Evolutionary conservation across 2,329 filamentous ascomycete genomes (phyloP), one percentile per base, ranked within the genome.

Genomic region (Colletotrichum lindemuthianum): DNA sequence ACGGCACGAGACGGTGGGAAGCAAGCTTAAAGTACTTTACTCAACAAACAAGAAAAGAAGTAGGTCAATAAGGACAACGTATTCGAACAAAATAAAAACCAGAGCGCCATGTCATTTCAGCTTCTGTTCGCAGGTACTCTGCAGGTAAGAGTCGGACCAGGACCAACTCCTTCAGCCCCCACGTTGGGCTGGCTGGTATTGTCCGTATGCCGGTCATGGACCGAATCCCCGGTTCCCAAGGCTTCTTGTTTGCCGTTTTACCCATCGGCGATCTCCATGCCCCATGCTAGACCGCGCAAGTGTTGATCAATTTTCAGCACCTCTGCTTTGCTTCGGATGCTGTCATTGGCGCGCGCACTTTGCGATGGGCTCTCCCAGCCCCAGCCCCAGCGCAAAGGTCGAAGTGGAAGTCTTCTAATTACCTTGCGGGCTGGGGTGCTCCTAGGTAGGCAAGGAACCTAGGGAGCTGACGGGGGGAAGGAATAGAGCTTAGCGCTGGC

Each of bases 181-280:
- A 50, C 45, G 55, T 58, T 12, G 24, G 24, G 24, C 24, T 24
- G 24, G 24, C 24, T 24, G 24, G 24, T 24, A 4, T 3, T 24
- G 24, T 24, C 24, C 24, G 24, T 24, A 24, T 24, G 24, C 24
- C 24, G 24, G 24, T 24, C 24, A 24, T 24, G 24, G 24, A 24
- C 24, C 24, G 24, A 24, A 36, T 44, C 48, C 56, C 56, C 47
- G 32, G 47, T 59, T 41, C 47, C 55, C 44, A 57, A 59, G 44
- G 54, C 44, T 39, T 39, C 16, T 58, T 64, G 37, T 33, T 43
- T 49, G 43, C 56, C 49, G 48, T 54, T 52, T 53, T 24, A 51
- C 24, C 55, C 60, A 59, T 63, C 48, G 54, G 44, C 54, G 54
- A 57, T 57, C 44, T 24, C 60, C 60, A 63, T 63, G 33, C 24